These are phyloP conservation scores for Pisolithus microcarpus DNA, from an alignment of 768 basidiomycete species.

Conservation along the genomic window DNA sequence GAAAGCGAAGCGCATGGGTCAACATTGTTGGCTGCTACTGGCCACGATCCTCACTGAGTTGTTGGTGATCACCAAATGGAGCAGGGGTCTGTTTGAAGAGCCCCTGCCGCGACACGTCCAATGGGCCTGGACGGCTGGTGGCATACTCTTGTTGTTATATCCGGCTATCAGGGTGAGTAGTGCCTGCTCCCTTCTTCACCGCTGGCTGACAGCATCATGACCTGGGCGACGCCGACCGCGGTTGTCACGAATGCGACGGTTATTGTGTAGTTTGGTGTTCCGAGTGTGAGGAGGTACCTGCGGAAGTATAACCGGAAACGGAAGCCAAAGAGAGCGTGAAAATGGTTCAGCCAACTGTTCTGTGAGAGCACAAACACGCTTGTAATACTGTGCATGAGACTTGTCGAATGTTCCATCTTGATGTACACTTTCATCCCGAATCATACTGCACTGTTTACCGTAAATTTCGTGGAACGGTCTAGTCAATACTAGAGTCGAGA, in stretches of 20 bases:
- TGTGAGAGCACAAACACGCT: conserved; percentile 4
- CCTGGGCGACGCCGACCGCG: too few species aligned
- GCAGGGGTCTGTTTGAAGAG: conserved; percentile 57
- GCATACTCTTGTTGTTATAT: conserved; percentile 56
- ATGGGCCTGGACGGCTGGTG: conserved; percentile 61
- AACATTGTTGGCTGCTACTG: conserved; percentile 80
- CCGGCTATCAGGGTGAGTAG: conserved; percentile 55
- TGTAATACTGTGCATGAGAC: background rate
- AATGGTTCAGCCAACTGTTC: background rate
- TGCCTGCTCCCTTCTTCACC: background rate
- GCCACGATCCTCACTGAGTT: conserved; percentile 82
- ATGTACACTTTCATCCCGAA: too few species aligned
- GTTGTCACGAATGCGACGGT: too few species aligned
- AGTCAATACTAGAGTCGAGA: too few species aligned
- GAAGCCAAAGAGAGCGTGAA: conserved; percentile 26
- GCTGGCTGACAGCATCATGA: background rate
- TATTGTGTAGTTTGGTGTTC: conserved; percentile 55
- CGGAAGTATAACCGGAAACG: conserved; percentile 26
- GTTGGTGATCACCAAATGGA: conserved; percentile 78
- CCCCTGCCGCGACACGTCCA: conserved; percentile 58
- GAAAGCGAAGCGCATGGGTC: conserved; percentile 81
- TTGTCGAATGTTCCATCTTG: background rate
- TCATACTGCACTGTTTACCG: too few species aligned
- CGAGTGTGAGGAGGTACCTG: conserved; percentile 48
- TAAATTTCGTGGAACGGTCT: too few species aligned